phyloP scores from a whole-genome alignment of 768 basidiomycete species.

The Gymnopilus junonius region DNA sequence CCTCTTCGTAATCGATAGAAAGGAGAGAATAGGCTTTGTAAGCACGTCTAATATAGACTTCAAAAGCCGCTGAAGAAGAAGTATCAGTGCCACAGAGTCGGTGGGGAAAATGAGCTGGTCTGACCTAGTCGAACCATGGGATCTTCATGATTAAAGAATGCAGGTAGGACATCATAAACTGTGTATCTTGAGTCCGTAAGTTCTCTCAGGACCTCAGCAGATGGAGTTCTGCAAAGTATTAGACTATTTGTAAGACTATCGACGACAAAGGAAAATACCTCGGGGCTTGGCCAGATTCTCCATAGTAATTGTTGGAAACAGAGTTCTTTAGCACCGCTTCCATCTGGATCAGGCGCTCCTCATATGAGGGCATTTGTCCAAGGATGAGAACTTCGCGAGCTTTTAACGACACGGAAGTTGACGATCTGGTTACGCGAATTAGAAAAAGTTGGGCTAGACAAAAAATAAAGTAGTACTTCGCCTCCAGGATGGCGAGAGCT shows the following conservation, averaged over 20 bases:
- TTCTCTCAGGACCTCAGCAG: constrained; percentile 86
- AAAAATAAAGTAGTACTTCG: constrained; percentile 59
- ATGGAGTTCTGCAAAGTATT: constrained; percentile 63
- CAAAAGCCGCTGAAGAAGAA: constrained; percentile 74
- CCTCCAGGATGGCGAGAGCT: constrained; percentile 84
- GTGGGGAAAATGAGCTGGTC: constrained; percentile 25
- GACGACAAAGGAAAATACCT: constrained; percentile 43
- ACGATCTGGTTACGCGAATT: constrained; percentile 57
- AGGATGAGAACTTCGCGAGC: constrained; percentile 97
- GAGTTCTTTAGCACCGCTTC: constrained; percentile 90
- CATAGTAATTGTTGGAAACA: constrained; percentile 87
- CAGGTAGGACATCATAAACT: constrained; percentile 94
- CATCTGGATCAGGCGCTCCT: constrained; percentile 94
- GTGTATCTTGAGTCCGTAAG: constrained; percentile 96
- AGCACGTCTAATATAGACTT: constrained; percentile 94
- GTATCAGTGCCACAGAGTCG: not conserved
- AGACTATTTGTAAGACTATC: constrained; percentile 13
- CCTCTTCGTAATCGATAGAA: constrained; percentile 94
- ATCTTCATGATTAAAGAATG: constrained; percentile 92
- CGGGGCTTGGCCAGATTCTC: constrained; percentile 70
- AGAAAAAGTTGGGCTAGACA: not conserved
- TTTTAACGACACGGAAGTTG: constrained; percentile 90
- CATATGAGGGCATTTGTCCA: constrained; percentile 96
- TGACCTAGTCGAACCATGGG: constrained; percentile 82
- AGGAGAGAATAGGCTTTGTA: constrained; percentile 93